These are phyloP conservation scores for Termitomyces sp. DNA, from an alignment of 768 basidiomycete genomes.

Conservation along the genomic window DNA sequence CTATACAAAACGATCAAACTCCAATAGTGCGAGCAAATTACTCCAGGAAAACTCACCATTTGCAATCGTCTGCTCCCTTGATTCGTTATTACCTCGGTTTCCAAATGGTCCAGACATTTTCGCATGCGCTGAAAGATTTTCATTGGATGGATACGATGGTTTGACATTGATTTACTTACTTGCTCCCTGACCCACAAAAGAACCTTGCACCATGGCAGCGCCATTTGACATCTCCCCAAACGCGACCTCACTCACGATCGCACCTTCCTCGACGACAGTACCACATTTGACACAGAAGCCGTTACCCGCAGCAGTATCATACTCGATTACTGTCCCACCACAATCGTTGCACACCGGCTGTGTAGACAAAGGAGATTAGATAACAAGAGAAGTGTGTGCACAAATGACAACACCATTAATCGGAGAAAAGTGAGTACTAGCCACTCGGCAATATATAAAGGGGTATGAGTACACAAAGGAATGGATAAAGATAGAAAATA, in stretches of 20 bases:
- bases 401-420: conserved; percentile 13
- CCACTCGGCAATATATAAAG: conserved; percentile 3
- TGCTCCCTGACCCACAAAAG: conserved; percentile 86
- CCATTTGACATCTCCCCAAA: conserved; percentile 94
- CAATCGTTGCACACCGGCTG: conserved; percentile 70
- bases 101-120: conserved; percentile 82
- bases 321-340: conserved; percentile 82
- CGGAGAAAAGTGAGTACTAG: neutral
- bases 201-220: conserved; percentile 93
- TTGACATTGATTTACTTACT: conserved; percentile 52
- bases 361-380: conserved; percentile 12
- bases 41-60: conserved; percentile 56
- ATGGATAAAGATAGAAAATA: conserved; percentile 13
- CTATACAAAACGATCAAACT: conserved; percentile 34
- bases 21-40: neutral
- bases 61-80: conserved; percentile 86
- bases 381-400: neutral
- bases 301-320: conserved; percentile 80
- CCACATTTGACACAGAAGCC: conserved; percentile 86
- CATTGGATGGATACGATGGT: neutral
- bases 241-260: conserved; percentile 89
- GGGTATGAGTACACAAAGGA: conserved; percentile 16
- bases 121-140: conserved; percentile 60
- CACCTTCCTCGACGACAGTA: conserved; percentile 89
- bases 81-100: conserved; percentile 74